Base-by-base conservation (phyloP, 2,329 filamentous ascomycete genomes). In the Apiospora pterosperma region DNA sequence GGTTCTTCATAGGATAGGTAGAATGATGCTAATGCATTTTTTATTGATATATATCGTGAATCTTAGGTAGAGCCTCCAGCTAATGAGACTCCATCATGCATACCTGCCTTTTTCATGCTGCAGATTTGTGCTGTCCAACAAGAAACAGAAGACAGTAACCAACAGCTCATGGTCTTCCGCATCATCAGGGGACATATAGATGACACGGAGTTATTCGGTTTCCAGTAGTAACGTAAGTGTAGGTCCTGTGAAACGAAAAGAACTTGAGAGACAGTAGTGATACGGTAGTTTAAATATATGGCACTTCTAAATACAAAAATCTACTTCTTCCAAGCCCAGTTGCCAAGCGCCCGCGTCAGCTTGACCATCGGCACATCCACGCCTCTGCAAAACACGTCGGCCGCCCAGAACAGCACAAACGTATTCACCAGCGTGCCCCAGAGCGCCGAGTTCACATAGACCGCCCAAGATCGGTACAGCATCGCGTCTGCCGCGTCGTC, bases 291-390 rank as follows among this genome's bases (percentile, higher is more conserved):
- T n/a, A 8, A 4, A n/a, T 34, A 4, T 4, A 16, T 34, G 12
- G 8, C 16, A 19, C n/a, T n/a, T n/a, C 28, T 12, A n/a, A 34
- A 21, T 7, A 16, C 5, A 41, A n/a, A n/a, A 2, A 55, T 21
- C 48, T 55, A 34, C 28, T 55, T 55, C 19, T n/a, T 55, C 48
- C 48, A 55, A 12, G 48, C 48, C 48, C 48, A 55, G 14, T 11
- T 75, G 73, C 88, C 85, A 3, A 86, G 69, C 84, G 84, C 86
- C 71, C 81, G 85, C 23, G 84, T 81, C 68, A 88, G 83, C 69
- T 79, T 80, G 62, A 88, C 85, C 8, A 82, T 81, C 0, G 85
- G 85, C 61, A 81, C 80, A 67, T 88, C 86, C 19, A 88, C 80
- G 2, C 78, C 77, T 25, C 85, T 78, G 80, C 84, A 86, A 66